Evolutionary conservation across 495 filamentous ascomycete species (phyloP).

Genomic region (Aspergillus leporis): DNA sequence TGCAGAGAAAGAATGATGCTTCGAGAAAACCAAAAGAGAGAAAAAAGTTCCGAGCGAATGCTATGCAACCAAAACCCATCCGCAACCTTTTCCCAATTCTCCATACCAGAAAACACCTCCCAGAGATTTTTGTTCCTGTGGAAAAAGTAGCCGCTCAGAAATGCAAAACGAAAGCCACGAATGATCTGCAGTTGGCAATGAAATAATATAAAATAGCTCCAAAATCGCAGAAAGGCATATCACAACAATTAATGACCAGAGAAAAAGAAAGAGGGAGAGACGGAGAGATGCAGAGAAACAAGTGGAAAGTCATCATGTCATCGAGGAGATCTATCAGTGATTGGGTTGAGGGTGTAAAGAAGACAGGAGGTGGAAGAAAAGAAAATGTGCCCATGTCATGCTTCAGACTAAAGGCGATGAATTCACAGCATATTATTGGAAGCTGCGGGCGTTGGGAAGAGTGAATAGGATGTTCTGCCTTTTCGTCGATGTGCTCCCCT

Average conservation of each 20-base stretch:
- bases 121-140: slow-evolving; percentile 22
- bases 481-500: slow-evolving; percentile 21
- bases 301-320: slow-evolving; percentile 24
- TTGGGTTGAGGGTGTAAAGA: slow-evolving; percentile 7
- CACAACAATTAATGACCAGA: slow-evolving; percentile 10
- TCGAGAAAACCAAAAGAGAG: slow-evolving; percentile 1
- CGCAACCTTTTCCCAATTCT: slow-evolving; percentile 26
- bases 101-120: slow-evolving; percentile 23
- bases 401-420: not conserved
- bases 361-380: slow-evolving; percentile 1
- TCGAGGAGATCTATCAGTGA: slow-evolving; percentile 19
- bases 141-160: slow-evolving; percentile 39
- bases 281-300: slow-evolving; percentile 5
- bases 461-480: slow-evolving; percentile 46
- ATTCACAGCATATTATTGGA: slow-evolving; percentile 9
- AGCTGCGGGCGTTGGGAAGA: slow-evolving; percentile 38
- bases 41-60: slow-evolving; percentile 24
- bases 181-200: slow-evolving; percentile 3
- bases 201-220: slow-evolving; percentile 12
- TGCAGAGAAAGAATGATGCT: not conserved
- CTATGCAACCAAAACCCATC: slow-evolving; percentile 11
- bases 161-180: slow-evolving; percentile 32
- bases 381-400: slow-evolving; percentile 7
- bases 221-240: slow-evolving; percentile 9
- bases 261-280: slow-evolving; percentile 10